Conservation (phyloP, 2,329 filamentous ascomycete genomes). For the Cucurbitaria berberidis region DNA sequence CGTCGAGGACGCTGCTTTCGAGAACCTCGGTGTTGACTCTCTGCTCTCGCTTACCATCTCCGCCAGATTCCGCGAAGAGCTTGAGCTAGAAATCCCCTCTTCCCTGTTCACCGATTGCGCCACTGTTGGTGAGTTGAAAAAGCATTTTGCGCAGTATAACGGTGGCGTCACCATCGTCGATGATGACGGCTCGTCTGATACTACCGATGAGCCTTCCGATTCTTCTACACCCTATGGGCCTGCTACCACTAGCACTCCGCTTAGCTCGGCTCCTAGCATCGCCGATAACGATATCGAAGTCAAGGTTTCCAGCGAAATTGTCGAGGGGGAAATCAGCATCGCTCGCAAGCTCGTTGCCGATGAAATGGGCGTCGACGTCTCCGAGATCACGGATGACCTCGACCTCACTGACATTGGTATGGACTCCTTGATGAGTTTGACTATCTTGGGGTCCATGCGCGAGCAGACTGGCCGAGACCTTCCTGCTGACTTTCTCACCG, state of each 20-base stretch:
- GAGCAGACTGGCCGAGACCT: constrained; percentile 59
- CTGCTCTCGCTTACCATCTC: constrained; percentile 67
- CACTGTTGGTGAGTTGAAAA: constrained; percentile 66
- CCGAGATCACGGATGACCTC: constrained; percentile 60
- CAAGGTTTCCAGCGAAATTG: constrained; percentile 39
- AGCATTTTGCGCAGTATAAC: constrained; percentile 59
- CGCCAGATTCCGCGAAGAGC: constrained; percentile 66
- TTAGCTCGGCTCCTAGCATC: constrained; percentile 56
- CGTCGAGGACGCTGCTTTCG: constrained; percentile 65
- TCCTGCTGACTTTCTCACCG: constrained; percentile 62
- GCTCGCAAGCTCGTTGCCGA: constrained; percentile 58
- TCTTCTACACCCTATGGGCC: constrained; percentile 52
- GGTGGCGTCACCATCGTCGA: constrained; percentile 46
- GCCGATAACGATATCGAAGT: constrained; percentile 48
- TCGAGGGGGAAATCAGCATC: constrained; percentile 52
- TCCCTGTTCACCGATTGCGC: constrained; percentile 66
- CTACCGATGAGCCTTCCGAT: constrained; percentile 47
- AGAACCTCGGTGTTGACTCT: constrained; percentile 68
- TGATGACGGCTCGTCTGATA: constrained; percentile 52
- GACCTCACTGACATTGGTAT: constrained; percentile 66
- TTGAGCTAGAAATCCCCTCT: constrained; percentile 64
- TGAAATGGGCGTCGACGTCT: constrained; percentile 70
- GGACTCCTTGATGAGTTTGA: constrained; percentile 61
- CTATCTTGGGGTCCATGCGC: constrained; percentile 58
- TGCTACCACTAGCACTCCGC: constrained; percentile 54